These are phyloP conservation scores for Knufia fluminis DNA, from an alignment of 2,329 filamentous ascomycete genomes.

Conservation along the genomic window DNA sequence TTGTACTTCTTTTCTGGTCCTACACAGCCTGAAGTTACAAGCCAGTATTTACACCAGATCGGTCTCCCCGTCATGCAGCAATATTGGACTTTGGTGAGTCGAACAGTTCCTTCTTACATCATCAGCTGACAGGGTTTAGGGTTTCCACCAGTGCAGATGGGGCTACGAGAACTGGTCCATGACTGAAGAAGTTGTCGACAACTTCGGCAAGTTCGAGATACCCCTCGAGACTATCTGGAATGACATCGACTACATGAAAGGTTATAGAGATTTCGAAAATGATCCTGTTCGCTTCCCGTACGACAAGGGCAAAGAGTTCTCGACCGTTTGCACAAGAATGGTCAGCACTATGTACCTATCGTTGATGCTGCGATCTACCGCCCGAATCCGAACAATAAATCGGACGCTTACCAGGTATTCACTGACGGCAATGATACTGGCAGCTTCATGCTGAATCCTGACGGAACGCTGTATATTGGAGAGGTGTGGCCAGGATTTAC, in stretches of 20 bases:
- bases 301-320: slow-evolving; percentile 41
- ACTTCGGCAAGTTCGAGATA: slow-evolving; percentile 46
- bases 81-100: slow-evolving; percentile 58
- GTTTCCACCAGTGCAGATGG: slow-evolving; percentile 77
- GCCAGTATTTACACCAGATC: slow-evolving; percentile 57
- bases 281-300: slow-evolving; percentile 45
- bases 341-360: slow-evolving; percentile 53
- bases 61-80: slow-evolving; percentile 70
- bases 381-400: slow-evolving; percentile 59
- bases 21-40: slow-evolving; percentile 56
- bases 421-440: slow-evolving; percentile 40
- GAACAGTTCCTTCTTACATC: not conserved
- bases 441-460: slow-evolving; percentile 45
- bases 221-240: slow-evolving; percentile 45
- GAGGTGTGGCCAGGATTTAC: slow-evolving; percentile 52
- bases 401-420: slow-evolving; percentile 51
- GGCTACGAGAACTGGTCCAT: slow-evolving; percentile 63
- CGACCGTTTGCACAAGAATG: slow-evolving; percentile 42
- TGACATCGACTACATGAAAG: slow-evolving; percentile 47
- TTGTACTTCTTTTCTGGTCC: slow-evolving; percentile 72
- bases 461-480: slow-evolving; percentile 47
- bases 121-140: slow-evolving; percentile 35
- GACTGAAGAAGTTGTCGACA: slow-evolving; percentile 48
- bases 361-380: slow-evolving; percentile 60
- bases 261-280: slow-evolving; percentile 51